Base-by-base conservation (phyloP, 139 green algal species). In the Tetradesmus obliquus region DNA sequence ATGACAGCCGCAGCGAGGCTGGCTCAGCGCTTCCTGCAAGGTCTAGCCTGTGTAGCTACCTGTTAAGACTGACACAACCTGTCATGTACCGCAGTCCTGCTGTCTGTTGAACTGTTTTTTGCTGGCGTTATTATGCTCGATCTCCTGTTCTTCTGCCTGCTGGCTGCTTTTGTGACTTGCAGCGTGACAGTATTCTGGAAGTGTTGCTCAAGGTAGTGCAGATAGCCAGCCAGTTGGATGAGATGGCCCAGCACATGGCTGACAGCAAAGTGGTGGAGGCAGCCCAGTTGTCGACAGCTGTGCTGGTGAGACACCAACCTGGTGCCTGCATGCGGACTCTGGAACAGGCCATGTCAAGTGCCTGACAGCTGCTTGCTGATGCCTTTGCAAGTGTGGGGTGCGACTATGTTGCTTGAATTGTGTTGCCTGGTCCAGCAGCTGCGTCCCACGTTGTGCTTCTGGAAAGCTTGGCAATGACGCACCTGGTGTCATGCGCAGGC, bases 91-190 rank as follows among this genome's bases (percentile, higher is more conserved):
- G 2, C 66, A 76, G 15, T 76, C 15, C 72, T 51, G 15, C 72
- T 24, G 72, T 81, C 12, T 51, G 72, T 81, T 51, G 72, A 81
- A 3, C 20, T 32, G n/a, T 81, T 0, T 45, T 45, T 45, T 45
- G 32, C 32, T 45, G 32, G 32, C 32, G 32, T 45, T 45, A 45
- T 45, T 45, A 45, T 45, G 32, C 32, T 45, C 32, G 32, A 45
- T 45, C 32, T 45, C 32, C 32, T 45, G 32, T 45, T 53, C 20
- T 7, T 86, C 82, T 86, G 53, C 82, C 15, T 55, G 20, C 5
- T 51, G 32, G 55, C 82, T 87, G 20, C 24, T 58, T 5, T 88
- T n/a, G 1, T 88, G 24, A 76, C 66, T 7, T 89, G 85, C 85
- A 89, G 85, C 24, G 66, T 22, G 12, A 89, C 20, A 45, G 13